Evolutionary conservation across 2,329 filamentous ascomycete species (phyloP).

Genomic region (Fusarium scirpi): DNA sequence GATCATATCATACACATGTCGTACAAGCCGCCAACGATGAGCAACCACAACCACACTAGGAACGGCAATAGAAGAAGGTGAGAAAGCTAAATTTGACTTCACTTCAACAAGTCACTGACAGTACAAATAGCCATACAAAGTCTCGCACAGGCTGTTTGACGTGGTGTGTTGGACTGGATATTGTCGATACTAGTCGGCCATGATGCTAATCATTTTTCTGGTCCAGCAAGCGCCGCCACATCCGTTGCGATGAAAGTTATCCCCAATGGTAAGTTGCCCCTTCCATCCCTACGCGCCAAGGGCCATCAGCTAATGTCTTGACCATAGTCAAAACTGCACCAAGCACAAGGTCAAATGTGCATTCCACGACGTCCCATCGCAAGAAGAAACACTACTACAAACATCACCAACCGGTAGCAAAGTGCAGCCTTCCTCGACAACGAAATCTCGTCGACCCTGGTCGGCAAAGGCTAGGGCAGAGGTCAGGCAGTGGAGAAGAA

Average conservation of each 20-base stretch:
- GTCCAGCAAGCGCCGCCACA: conserved; percentile 29
- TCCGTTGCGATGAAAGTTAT: conserved; percentile 29
- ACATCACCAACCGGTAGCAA: background rate
- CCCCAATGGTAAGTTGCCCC: conserved; percentile 23
- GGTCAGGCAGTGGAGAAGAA: conserved; percentile 34
- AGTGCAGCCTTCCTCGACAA: background rate
- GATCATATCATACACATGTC: conserved; percentile 4
- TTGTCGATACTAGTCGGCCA: conserved; percentile 2
- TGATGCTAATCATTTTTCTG: conserved; percentile 15
- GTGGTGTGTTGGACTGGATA: conserved; percentile 17
- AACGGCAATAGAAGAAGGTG: conserved; percentile 26
- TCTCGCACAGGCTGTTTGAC: conserved; percentile 33
- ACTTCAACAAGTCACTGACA: background rate
- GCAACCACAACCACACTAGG: background rate
- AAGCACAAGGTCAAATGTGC: conserved; percentile 35
- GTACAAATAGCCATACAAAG: conserved; percentile 23
- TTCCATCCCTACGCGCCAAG: background rate
- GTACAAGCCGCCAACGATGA: background rate
- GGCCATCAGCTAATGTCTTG: background rate
- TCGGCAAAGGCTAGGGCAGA: conserved; percentile 34
- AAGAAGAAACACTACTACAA: conserved; percentile 6
- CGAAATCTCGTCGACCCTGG: conserved; percentile 21
- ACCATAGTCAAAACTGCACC: conserved; percentile 27
- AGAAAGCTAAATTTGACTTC: background rate
- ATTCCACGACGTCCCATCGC: conserved; percentile 21